Base-by-base conservation (phyloP, 2,329 filamentous ascomycete genomes). In the Corniculantispora saksenae region DNA sequence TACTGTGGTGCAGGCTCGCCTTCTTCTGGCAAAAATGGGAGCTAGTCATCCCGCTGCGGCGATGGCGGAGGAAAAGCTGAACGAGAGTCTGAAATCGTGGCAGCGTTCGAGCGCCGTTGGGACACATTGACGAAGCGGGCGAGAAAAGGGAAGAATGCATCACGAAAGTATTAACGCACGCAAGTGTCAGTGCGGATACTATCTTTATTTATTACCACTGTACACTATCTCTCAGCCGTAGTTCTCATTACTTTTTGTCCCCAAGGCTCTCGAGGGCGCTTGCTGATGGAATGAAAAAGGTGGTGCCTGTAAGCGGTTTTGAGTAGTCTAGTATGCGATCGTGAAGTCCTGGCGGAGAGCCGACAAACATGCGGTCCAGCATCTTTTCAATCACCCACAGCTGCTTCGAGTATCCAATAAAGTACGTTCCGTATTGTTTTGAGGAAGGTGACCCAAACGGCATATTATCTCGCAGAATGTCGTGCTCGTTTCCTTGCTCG, bases 401-500 rank as follows among this genome's bases (percentile, higher is more conserved):
- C 13, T 77, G 75, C 27, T 77, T 75, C 1, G 83, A 81, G 69
- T 86, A 86, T 0, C 83, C 84, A 59, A 86, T 85, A 62, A 86
- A 87, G 71, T 87, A 87, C 0, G 85, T 87, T 1, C 85, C 85
- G 66, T 82, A 86, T 70, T 86, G 79, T 0, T 78, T 79, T 0
- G 76, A 71, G 0, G 79, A 82, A 0, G 84, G 84, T 0, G 81
- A 82, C 0, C 85, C 85, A 72, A 87, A 87, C 0, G 85, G 85
- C 85, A 87, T 87, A 67, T 87, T 88, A 65, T 87, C 85, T 0
- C 85, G 78, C 3, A 87, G 73, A 48, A 87, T 85, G 43, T 79
- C 80, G 67, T 83, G 75, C 71, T 87, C 85, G 9, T 77, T 73
- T 0, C 83, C 84, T 9, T 78, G 65, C 3, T 82, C 80, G 64